Evolutionary conservation across 75 land plant species (phyloP).

Genomic region (Cupressus sempervirens): DNA sequence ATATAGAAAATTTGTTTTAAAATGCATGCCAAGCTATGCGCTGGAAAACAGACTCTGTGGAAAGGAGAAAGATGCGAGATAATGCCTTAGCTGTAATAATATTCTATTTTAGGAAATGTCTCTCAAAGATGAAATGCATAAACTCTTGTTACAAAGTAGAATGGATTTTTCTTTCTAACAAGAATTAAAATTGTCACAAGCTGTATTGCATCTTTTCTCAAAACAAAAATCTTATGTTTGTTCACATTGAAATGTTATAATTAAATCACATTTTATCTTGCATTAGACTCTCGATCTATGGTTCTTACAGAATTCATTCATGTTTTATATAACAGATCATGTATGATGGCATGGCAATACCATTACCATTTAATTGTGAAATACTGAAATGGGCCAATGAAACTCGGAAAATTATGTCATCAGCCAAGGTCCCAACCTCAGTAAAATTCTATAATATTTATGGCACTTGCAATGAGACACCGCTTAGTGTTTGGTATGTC

Average conservation of each 20-base stretch:
- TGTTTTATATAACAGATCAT: constrained; percentile 42
- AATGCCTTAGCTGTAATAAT: background rate
- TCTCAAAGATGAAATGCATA: background rate
- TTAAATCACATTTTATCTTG: background rate
- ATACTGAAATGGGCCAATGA: constrained; percentile 79
- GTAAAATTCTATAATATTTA: constrained; percentile 94
- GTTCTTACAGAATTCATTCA: background rate
- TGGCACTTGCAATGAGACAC: constrained; percentile 76
- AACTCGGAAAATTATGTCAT: constrained; percentile 52
- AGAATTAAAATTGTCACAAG: background rate
- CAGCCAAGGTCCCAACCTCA: constrained; percentile 73
- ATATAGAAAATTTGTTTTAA: background rate
- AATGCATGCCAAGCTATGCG: background rate
- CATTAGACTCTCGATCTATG: background rate
- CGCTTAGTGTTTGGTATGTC: constrained; percentile 84
- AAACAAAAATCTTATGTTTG: background rate
- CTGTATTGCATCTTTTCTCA: background rate
- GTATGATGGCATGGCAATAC: constrained; percentile 55
- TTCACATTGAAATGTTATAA: background rate
- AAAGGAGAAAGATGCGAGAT: background rate
- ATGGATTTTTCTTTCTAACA: background rate
- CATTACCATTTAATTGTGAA: constrained; percentile 81
- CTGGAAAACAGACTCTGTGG: background rate
- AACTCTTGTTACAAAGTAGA: background rate
- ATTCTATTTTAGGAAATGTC: background rate